Evolutionary conservation across 805 yeast genomes (phyloP).

Genomic region (Saccharomycopsis babjevae): DNA sequence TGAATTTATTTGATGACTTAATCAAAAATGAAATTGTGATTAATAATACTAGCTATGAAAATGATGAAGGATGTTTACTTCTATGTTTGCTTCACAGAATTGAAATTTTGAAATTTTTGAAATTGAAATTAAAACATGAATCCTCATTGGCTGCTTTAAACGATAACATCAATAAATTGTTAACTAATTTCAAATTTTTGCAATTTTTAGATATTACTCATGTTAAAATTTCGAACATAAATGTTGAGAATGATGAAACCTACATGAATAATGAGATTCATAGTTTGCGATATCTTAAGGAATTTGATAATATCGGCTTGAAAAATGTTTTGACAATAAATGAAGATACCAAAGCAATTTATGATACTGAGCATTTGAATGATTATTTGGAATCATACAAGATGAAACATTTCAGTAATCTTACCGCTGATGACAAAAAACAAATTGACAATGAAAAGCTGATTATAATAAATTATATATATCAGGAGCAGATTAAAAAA

Average conservation of each 20-base stretch:
- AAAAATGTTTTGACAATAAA: background rate
- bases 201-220: slow-evolving; percentile 64
- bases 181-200: slow-evolving; percentile 39
- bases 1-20: slow-evolving; percentile 23
- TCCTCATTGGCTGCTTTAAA: slow-evolving; percentile 45
- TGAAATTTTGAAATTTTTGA: slow-evolving; percentile 50
- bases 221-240: slow-evolving; percentile 32
- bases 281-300: background rate
- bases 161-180: slow-evolving; percentile 32
- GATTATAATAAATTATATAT: background rate
- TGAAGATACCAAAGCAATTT: background rate
- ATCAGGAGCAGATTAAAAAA: background rate
- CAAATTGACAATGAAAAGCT: background rate
- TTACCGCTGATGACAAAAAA: background rate
- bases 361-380: background rate
- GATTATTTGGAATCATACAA: background rate
- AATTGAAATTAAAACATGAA: slow-evolving; percentile 51
- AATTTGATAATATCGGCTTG: background rate
- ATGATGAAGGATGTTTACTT: slow-evolving; percentile 38
- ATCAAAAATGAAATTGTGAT: slow-evolving; percentile 1
- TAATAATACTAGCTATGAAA: slow-evolving; percentile 2
- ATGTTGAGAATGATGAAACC: background rate
- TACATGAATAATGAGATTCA: background rate
- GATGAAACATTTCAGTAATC: background rate
- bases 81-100: slow-evolving; percentile 55